phyloP scores from a whole-genome alignment of 148 eudicot genomes.

The Persicaria maculosa region DNA sequence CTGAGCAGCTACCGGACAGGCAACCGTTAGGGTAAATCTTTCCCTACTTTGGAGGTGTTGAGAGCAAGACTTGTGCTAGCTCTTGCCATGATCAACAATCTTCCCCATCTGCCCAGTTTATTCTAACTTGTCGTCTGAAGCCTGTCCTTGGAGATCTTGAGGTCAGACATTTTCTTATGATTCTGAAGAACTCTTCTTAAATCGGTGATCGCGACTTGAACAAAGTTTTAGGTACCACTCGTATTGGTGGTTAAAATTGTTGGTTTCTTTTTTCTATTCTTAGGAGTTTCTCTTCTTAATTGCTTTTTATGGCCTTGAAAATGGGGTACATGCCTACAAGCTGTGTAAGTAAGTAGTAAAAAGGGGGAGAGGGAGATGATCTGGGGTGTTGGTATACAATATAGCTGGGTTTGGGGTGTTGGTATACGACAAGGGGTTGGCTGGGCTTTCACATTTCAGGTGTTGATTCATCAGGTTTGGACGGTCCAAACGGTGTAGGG shows the following conservation, averaged over 20 bases:
- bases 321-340: neutral
- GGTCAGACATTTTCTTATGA: neutral
- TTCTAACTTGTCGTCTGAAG: neutral
- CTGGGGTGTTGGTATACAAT: neutral
- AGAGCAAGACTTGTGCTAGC: conserved; percentile 40
- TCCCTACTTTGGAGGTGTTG: conserved; percentile 46
- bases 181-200: neutral
- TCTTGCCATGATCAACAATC: conserved; percentile 71
- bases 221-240: neutral
- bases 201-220: neutral
- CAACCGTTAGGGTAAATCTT: neutral
- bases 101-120: neutral
- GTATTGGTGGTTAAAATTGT: neutral
- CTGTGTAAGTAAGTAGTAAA: neutral
- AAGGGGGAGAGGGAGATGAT: conserved; percentile 3
- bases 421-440: conserved; percentile 2
- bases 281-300: neutral
- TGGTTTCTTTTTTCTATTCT: neutral
- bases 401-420: conserved; percentile 1
- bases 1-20: conserved; percentile 30
- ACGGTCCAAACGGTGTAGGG: neutral
- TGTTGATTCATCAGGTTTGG: neutral
- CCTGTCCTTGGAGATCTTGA: too few relatives aligned
- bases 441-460: neutral
- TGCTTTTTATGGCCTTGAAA: neutral